Conservation (phyloP, 2,329 filamentous ascomycete genomes). For the Colletotrichum tropicale region DNA sequence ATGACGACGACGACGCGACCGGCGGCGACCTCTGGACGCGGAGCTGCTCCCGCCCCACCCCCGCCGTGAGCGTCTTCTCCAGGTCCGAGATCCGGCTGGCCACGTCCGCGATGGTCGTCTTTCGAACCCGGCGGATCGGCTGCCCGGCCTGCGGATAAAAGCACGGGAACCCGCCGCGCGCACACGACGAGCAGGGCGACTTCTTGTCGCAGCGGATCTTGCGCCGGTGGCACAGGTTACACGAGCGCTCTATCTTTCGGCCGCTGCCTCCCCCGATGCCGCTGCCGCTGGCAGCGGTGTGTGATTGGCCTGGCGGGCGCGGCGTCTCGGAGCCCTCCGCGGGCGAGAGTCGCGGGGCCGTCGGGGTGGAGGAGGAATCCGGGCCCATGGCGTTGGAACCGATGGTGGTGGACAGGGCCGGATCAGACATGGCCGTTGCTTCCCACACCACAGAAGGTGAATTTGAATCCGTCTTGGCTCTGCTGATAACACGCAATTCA, state of each 20-base stretch:
- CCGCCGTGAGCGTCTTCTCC: slow-evolving; percentile 30
- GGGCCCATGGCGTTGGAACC: background rate
- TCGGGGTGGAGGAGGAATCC: background rate
- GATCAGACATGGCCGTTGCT: background rate
- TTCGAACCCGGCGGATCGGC: slow-evolving; percentile 25
- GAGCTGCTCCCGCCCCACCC: background rate
- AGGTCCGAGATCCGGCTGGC: slow-evolving; percentile 38
- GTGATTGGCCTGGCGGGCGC: background rate
- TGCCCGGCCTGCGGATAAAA: slow-evolving; percentile 31
- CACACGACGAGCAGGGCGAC: slow-evolving; percentile 30
- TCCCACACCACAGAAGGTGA: background rate
- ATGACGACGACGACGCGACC: background rate
- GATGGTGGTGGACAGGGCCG: background rate
- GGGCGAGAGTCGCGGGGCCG: background rate
- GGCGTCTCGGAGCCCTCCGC: background rate
- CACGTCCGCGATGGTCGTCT: slow-evolving; percentile 34
- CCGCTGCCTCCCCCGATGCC: background rate
- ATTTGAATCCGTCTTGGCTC: background rate
- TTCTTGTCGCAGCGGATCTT: slow-evolving; percentile 36
- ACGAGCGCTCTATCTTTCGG: slow-evolving; percentile 30
- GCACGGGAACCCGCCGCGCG: slow-evolving; percentile 29
- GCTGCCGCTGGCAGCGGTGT: background rate
- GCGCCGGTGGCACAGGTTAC: slow-evolving; percentile 31
- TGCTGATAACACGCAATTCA: background rate
- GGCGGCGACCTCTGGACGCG: background rate